Conservation (phyloP, 768 basidiomycete genomes). For the Lactifluus subvellereus region DNA sequence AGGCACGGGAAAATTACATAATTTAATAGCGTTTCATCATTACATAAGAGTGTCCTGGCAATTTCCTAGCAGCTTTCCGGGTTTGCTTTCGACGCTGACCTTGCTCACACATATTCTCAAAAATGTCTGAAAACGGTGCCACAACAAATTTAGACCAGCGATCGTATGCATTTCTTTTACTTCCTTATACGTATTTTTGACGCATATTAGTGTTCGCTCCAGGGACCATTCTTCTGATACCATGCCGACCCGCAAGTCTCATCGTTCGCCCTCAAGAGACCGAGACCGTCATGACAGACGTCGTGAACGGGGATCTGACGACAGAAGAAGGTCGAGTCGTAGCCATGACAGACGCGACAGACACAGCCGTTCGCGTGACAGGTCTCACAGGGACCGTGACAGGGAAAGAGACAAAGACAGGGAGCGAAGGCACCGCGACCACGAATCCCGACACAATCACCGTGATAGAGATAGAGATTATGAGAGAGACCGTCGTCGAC, state of each 20-base stretch:
- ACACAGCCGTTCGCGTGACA: slow-evolving; percentile 36
- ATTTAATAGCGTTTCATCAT: not conserved
- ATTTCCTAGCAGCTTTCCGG: not conserved
- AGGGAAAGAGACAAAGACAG: slow-evolving; percentile 42
- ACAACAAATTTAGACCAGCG: slow-evolving; percentile 22
- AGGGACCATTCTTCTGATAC: slow-evolving; percentile 76
- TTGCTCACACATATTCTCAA: not conserved
- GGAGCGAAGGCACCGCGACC: slow-evolving; percentile 43
- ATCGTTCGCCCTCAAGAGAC: slow-evolving; percentile 65
- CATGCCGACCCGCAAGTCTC: slow-evolving; percentile 63
- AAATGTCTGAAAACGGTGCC: slow-evolving; percentile 21
- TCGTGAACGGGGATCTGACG: slow-evolving; percentile 47
- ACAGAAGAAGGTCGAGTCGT: slow-evolving; percentile 57
- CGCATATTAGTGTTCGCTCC: slow-evolving; percentile 36
- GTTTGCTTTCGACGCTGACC: slow-evolving; percentile 13
- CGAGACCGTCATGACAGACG: slow-evolving; percentile 51
- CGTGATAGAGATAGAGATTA: slow-evolving; percentile 44
- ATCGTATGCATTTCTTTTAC: slow-evolving; percentile 19
- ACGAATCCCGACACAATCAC: slow-evolving; percentile 49
- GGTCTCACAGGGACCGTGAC: slow-evolving; percentile 41
- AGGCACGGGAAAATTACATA: not conserved
- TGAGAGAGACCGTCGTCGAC: slow-evolving; percentile 52
- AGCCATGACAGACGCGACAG: slow-evolving; percentile 46
- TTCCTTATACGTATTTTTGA: not conserved
- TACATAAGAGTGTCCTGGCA: slow-evolving; percentile 14